These are phyloP conservation scores for Aspergillus sp. DNA, from an alignment of 2,329 filamentous ascomycete species.

Conservation along the genomic window DNA sequence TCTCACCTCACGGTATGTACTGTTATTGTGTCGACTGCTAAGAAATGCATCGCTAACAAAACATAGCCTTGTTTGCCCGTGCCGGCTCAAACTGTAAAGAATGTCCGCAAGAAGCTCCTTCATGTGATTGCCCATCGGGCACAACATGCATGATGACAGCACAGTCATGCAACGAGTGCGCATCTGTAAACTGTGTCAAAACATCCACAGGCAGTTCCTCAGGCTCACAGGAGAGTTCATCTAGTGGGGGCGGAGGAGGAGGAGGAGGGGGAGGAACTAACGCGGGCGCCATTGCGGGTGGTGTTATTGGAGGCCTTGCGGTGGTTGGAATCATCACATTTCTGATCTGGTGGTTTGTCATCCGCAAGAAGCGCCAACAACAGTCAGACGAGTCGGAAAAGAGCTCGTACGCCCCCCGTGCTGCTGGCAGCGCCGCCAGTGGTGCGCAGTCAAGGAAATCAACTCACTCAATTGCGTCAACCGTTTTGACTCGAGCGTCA, in stretches of 20 bases:
- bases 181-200: constrained; percentile 56
- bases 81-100: constrained; percentile 51
- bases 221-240: constrained; percentile 13
- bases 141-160: constrained; percentile 61
- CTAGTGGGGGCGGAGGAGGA: constrained; percentile 48
- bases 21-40: neutral
- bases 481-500: constrained; percentile 89
- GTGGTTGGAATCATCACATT: constrained; percentile 73
- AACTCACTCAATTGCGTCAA: constrained; percentile 92
- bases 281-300: constrained; percentile 83
- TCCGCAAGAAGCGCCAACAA: constrained; percentile 69
- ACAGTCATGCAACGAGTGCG: constrained; percentile 60
- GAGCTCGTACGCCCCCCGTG: constrained; percentile 50
- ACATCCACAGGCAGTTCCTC: constrained; percentile 36
- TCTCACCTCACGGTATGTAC: constrained; percentile 23
- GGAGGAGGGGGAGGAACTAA: constrained; percentile 58
- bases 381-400: constrained; percentile 54
- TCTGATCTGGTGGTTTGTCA: constrained; percentile 82
- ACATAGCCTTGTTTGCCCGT: constrained; percentile 20
- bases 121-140: constrained; percentile 56
- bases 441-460: constrained; percentile 66
- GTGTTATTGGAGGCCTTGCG: constrained; percentile 81
- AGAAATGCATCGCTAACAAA: neutral
- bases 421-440: neutral
- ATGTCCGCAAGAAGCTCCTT: constrained; percentile 54